Base-by-base conservation (phyloP, 305 asterid genomes). In the Fraxinus sp. region DNA sequence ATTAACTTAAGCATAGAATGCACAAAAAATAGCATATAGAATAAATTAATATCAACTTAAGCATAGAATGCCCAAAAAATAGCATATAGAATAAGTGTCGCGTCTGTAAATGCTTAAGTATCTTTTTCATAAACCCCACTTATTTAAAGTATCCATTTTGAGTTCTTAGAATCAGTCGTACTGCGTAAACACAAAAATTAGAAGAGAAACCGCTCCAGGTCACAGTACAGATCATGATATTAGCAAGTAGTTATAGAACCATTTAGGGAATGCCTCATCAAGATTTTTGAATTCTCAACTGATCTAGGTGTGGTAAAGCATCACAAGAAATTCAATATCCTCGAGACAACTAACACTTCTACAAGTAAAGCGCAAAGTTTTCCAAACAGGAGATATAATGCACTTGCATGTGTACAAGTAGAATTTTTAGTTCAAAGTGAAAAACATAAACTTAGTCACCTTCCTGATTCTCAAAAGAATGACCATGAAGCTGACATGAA, bases 401-500 rank as follows among this genome's bases (percentile, higher is more conserved):
- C 30, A 26, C n/a, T 66, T 22, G 73, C 73, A 66, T 26, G n/a
- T 26, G 73, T 30, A 70, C 75, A 30, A 14, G 9, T 30, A 28
- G 1, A 70, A 70, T 70, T 28, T 76, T 59, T 8, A 72, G 75
- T n/a, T 18, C 22, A 66, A 85, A n/a, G 49, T 37, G 26, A 73
- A 68, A 85, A 78, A 18, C 32, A 74, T 24, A 66, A 79, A 71
- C 82, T 81, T 22, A 86, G 78, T 83, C 86, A 91, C 98, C 97
- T 89, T 89, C 92, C 70, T 80, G 86, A 46, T 72, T 84, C 74
- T 89, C 89, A 68, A 85, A 84, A 78, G 86, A 87, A 74, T 84
- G 93, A 82, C 80, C 66, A 83, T 84, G 90, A 80, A 90, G 89
- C 79, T 86, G 91, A 85, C 87, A 92, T 13, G 93, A 77, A 9